Evolutionary conservation across 2,329 filamentous ascomycete species (phyloP).

Genomic region (Cladobotryum protrusum): DNA sequence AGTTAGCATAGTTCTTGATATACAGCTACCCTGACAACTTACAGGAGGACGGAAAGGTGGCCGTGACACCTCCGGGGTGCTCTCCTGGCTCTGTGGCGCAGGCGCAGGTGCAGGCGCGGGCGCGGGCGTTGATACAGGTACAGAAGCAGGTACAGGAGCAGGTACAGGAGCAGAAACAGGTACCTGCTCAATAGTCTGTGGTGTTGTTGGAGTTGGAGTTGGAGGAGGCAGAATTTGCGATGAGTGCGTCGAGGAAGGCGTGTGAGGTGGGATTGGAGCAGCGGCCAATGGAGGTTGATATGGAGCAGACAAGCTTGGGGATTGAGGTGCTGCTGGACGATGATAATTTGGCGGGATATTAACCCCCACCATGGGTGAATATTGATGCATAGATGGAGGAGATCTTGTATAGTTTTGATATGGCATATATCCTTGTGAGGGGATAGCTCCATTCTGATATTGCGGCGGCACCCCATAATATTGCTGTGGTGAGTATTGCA

Average conservation of each 20-base stretch:
- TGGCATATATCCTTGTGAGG: conserved; percentile 40
- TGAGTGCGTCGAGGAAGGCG: conserved; percentile 49
- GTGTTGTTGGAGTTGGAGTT: conserved; percentile 44
- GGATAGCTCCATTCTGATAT: conserved; percentile 48
- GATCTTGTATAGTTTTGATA: conserved; percentile 46
- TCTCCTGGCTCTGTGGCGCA: conserved; percentile 8
- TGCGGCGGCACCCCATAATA: conserved; percentile 53
- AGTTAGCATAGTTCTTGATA: conserved; percentile 4
- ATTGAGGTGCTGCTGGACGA: conserved; percentile 40
- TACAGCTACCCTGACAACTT: conserved; percentile 25
- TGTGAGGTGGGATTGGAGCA: conserved; percentile 39
- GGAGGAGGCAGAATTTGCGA: conserved; percentile 36
- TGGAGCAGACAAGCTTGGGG: conserved; percentile 50
- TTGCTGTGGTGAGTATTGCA: conserved; percentile 40
- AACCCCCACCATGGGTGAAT: conserved; percentile 45
- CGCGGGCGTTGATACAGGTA: conserved; percentile 16
- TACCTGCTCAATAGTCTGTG: conserved; percentile 31
- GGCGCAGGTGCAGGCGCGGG: conserved; percentile 10
- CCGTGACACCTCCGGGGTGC: conserved; percentile 12
- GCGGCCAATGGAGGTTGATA: conserved; percentile 47
- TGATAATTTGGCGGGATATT: conserved; percentile 42
- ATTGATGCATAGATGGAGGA: conserved; percentile 49
- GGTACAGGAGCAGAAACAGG: conserved; percentile 15
- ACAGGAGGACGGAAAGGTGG: conserved; percentile 45
- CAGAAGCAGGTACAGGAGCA: conserved; percentile 14